Evolutionary conservation across 495 filamentous ascomycete genomes (phyloP).

Genomic region (Lindgomyces ingoldianus): DNA sequence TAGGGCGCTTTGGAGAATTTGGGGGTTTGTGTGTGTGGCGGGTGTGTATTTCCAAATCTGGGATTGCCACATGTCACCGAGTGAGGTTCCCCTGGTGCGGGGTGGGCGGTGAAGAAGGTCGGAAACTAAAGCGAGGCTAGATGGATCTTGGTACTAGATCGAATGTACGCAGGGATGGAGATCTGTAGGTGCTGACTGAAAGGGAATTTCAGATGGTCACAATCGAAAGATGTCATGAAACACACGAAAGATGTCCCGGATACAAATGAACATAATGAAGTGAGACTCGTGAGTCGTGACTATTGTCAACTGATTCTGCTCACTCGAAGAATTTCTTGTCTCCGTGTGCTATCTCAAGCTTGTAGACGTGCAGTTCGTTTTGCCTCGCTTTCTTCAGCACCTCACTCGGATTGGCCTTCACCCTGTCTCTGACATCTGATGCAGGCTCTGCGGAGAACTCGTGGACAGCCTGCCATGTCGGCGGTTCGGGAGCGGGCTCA

Average conservation of each 20-base stretch:
- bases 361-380: constrained; percentile 22
- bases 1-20: background rate
- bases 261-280: too few relatives aligned
- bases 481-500: constrained; percentile 34
- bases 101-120: background rate
- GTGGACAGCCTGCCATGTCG: constrained; percentile 28
- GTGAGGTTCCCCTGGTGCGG: background rate
- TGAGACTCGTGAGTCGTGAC: too few relatives aligned
- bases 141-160: background rate
- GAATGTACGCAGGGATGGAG: background rate
- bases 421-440: background rate
- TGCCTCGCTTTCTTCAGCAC: constrained; percentile 29
- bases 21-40: background rate
- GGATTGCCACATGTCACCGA: background rate
- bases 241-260: background rate
- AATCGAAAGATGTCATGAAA: background rate
- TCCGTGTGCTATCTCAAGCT: constrained; percentile 24
- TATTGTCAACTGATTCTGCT: too few relatives aligned
- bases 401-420: constrained; percentile 1
- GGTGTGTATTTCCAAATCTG: background rate
- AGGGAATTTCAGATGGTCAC: background rate
- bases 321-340: constrained; percentile 28
- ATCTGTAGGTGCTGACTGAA: background rate
- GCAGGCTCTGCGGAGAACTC: constrained; percentile 26
- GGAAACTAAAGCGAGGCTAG: background rate